Evolutionary conservation across 2,329 filamentous ascomycete genomes (phyloP).

Genomic region (Byssoonygena ceratinophila): DNA sequence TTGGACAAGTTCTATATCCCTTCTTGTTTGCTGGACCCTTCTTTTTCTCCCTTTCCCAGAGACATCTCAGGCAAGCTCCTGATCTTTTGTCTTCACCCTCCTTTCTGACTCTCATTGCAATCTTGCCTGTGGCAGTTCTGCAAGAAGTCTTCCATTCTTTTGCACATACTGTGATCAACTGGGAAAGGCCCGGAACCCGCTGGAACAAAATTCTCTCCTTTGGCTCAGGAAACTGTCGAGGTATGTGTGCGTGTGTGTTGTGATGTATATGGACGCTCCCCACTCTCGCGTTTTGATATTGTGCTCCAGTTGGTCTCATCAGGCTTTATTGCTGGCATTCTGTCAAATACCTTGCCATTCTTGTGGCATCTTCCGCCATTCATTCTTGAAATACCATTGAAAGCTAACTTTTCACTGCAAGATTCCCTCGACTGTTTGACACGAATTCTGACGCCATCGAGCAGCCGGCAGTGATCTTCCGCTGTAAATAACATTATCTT

Average conservation of each 20-base stretch:
- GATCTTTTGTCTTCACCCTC: constrained; percentile 1
- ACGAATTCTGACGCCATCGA: neutral
- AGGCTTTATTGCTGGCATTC: neutral
- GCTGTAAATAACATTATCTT: neutral
- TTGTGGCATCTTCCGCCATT: neutral
- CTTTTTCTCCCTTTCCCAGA: neutral
- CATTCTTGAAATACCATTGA: neutral
- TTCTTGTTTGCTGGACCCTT: neutral
- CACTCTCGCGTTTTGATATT: neutral
- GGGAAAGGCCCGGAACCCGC: neutral
- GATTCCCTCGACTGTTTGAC: neutral
- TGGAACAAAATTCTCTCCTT: neutral
- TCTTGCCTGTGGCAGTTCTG: constrained; percentile 11
- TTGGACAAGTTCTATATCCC: constrained; percentile 6
- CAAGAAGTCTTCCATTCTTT: constrained; percentile 11
- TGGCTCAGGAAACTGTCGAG: neutral
- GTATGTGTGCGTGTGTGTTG: neutral
- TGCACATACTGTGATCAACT: constrained; percentile 3
- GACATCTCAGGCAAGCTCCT: constrained; percentile 11
- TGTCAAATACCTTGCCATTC: neutral
- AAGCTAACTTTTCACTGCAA: neutral
- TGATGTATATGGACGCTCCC: neutral
- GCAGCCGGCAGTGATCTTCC: neutral
- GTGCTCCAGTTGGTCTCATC: neutral
- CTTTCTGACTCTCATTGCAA: constrained; percentile 6